phyloP scores from a whole-genome alignment of 225 moss, liverwort and hornwort genomes.

The Sphagnum contortum region DNA sequence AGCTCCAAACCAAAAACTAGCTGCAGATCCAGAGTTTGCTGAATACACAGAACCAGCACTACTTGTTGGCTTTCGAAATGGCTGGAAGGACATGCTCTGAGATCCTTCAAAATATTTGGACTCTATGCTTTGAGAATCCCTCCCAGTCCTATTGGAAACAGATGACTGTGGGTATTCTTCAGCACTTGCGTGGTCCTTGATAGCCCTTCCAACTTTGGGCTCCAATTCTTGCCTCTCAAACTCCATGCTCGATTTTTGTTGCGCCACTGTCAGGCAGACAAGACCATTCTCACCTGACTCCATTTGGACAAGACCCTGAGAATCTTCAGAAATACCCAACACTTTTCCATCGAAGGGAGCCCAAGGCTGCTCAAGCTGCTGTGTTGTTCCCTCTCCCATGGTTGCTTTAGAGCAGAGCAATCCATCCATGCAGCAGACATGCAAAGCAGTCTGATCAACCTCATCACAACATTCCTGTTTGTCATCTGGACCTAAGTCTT shows the following conservation, averaged over 20 bases:
- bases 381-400: neutral
- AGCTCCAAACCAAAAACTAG: slow-evolving; percentile 6
- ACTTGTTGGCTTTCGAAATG: slow-evolving; percentile 17
- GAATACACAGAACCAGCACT: slow-evolving; percentile 1
- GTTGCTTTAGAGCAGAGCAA: neutral
- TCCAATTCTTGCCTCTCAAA: slow-evolving; percentile 14
- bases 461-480: neutral
- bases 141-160: slow-evolving; percentile 20
- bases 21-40: slow-evolving; percentile 19
- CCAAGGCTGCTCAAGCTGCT: neutral
- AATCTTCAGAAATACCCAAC: neutral
- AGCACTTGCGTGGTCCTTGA: slow-evolving; percentile 20
- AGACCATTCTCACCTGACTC: slow-evolving; percentile 4
- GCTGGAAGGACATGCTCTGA: slow-evolving; percentile 23
- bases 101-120: slow-evolving; percentile 29
- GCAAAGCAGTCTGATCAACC: slow-evolving; percentile 4
- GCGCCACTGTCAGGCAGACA: slow-evolving; percentile 7
- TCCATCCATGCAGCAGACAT: neutral
- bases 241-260: slow-evolving; percentile 29
- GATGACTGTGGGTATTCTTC: slow-evolving; percentile 24
- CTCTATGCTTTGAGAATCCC: slow-evolving; percentile 19
- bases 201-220: slow-evolving; percentile 15
- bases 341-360: too few relatives aligned
- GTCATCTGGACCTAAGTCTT: neutral
- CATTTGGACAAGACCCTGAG: neutral